These are phyloP conservation scores for Penicillium polonicum DNA, from an alignment of 2,329 filamentous ascomycete genomes.

Conservation along the genomic window DNA sequence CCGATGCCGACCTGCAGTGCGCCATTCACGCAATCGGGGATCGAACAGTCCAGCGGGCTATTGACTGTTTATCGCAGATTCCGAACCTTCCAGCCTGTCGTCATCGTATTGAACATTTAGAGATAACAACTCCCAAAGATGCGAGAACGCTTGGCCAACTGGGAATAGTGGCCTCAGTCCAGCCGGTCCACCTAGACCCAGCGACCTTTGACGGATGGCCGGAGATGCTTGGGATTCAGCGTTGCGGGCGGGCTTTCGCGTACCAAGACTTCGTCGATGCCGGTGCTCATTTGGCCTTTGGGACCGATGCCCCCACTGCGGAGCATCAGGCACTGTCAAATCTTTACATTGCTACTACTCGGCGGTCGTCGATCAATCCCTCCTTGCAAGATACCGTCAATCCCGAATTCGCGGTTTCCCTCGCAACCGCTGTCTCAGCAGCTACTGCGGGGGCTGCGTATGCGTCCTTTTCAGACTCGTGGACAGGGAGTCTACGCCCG, in stretches of 20 bases:
- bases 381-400: conserved; percentile 40
- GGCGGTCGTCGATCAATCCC: conserved; percentile 45
- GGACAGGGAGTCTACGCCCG: conserved; percentile 39
- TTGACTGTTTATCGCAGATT: conserved; percentile 32
- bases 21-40: conserved; percentile 54
- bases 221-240: conserved; percentile 42
- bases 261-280: conserved; percentile 49
- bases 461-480: conserved; percentile 44
- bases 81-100: conserved; percentile 32
- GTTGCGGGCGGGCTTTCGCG: conserved; percentile 50
- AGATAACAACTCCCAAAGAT: conserved; percentile 49
- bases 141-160: conserved; percentile 46
- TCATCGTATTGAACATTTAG: conserved; percentile 54
- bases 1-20: conserved; percentile 46
- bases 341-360: conserved; percentile 51
- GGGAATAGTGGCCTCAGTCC: conserved; percentile 45
- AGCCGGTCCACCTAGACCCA: conserved; percentile 43
- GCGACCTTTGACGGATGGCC: conserved; percentile 51
- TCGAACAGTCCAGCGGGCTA: conserved; percentile 45
- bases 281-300: conserved; percentile 46
- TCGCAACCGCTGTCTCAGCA: conserved; percentile 45
- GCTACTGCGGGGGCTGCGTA: conserved; percentile 48
- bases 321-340: conserved; percentile 47
- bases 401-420: conserved; percentile 40
- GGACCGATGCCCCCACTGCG: conserved; percentile 51